Base-by-base conservation (phyloP, 1,139 yeast genomes). In the Zygosaccharomyces sapae region DNA sequence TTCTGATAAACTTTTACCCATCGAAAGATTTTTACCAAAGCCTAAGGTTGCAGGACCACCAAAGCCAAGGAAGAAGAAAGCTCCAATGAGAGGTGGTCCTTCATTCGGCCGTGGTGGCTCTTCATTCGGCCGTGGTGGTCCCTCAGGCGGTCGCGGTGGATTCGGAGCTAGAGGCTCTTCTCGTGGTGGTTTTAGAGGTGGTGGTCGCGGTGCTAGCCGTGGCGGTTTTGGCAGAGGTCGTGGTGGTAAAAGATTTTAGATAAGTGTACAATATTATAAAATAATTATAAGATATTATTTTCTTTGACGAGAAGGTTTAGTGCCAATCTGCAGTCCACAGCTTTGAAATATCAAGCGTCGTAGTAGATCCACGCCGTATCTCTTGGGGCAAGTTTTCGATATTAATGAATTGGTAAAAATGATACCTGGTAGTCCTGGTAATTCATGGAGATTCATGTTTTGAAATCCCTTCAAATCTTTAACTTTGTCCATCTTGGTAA, bases 21-120 rank as follows among this genome's bases (percentile, higher is more conserved):
- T 92, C 59, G 98, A 92, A 64, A 81, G 98, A 75, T 89, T 90
- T 72, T 76, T 89, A 70, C 97, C 97, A 56, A 87, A 89, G 73
- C 92, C 97, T 45, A 82, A 85, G 72, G 82, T 74, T 68, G 76
- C 74, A 41, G 95, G 94, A 37, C 85, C 90, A 59, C 83, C 83
- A 66, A 84, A 88, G 56, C 82, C 87, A 70, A 81, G 81, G 71
- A 74, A 79, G 56, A 70, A 77, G 52, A 73, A 78, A 50, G 72
- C 77, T 42, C 72, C 76, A 24, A 65, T 69, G 45, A 57, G 71
- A 39, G 76, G 79, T 46, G 75, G 76, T 30, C 71, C 78, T 41
- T 27, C 31, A 10, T 71, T 73, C 38, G 38, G 49, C 48, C 67
- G 73, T 48, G 72, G 76, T 48, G 65, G 64, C 38, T 54, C 60